Evolutionary conservation across 805 yeast genomes (phyloP), one percentile per base, ranked within the genome.

Genomic region (Ogataea nitratoaversa): DNA sequence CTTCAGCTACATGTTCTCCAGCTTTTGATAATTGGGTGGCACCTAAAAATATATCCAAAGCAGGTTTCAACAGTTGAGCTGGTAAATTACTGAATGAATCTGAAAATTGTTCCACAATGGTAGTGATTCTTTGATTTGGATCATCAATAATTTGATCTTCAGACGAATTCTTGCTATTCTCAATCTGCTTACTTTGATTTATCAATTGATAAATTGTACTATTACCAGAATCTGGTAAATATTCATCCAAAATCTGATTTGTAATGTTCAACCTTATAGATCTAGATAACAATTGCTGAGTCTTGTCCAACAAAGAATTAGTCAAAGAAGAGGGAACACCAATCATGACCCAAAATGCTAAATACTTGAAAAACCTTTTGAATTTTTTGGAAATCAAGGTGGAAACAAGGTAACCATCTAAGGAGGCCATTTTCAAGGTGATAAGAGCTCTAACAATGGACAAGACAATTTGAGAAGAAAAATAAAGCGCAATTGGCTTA

Each of bases 311-410:
- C 39, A 84, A 60, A 0, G 95, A 77, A 53, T 89, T 87, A 8
- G 85, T 81, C 23, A 85, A 55, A 2, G 95, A 76, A 2, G 95
- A 93, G 0, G 98, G 98, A 8, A 88, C 59, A 9, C 96, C 96
- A 12, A 90, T 68, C 13, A 78, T 52, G 82, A 90, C 76, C 97
- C 97, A 90, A 53, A 76, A 70, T 2, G 74, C 67, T 40, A 89
- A 61, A 22, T 83, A 72, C 44, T 73, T 72, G 41, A 81, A 65
- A 54, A 90, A 89, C 33, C 69, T 70, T 34, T 71, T 68, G 46
- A 88, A 83, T 37, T 73, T 72, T 46, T 83, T 86, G 30, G 82
- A 74, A 22, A 90, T 85, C 50, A 90, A 71, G 1, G 86, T 78
- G 0, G 95, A 86, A 4, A 90, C 96, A 39, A 90, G 67, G 54